phyloP scores from a whole-genome alignment of 2,329 filamentous ascomycete species.

The Talaromyces sp. region DNA sequence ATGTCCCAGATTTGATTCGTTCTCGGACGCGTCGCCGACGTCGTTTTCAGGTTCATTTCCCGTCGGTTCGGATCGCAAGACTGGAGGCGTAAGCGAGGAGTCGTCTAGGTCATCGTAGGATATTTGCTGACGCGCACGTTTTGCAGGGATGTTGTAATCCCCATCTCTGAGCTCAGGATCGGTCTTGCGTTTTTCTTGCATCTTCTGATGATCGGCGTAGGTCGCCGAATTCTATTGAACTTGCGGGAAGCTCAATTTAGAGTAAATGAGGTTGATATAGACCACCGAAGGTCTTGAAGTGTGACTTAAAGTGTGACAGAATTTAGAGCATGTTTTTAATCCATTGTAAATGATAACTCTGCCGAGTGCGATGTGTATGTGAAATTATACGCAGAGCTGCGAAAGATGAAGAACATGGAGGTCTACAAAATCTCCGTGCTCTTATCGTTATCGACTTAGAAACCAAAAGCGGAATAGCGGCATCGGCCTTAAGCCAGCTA shows the following conservation, averaged over 20 bases:
- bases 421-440: conserved; percentile 3
- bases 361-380: background rate
- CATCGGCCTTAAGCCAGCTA: background rate
- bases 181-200: conserved; percentile 36
- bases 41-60: conserved; percentile 22
- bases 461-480: conserved; percentile 12
- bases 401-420: too few species aligned
- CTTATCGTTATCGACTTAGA: conserved; percentile 6
- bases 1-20: background rate
- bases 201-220: conserved; percentile 17
- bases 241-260: background rate
- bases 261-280: background rate
- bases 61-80: background rate
- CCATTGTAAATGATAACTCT: too few species aligned
- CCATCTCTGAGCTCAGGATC: conserved; percentile 21
- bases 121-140: conserved; percentile 31
- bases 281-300: background rate
- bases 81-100: background rate
- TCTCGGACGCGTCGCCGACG: conserved; percentile 24
- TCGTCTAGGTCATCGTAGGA: conserved; percentile 17
- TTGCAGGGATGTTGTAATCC: conserved; percentile 23
- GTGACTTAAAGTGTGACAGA: background rate
- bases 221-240: background rate
- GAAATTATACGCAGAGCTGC: background rate
- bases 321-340: background rate